Evolutionary conservation across 2,329 filamentous ascomycete genomes (phyloP).

Genomic region (Colletotrichum gigasporum): DNA sequence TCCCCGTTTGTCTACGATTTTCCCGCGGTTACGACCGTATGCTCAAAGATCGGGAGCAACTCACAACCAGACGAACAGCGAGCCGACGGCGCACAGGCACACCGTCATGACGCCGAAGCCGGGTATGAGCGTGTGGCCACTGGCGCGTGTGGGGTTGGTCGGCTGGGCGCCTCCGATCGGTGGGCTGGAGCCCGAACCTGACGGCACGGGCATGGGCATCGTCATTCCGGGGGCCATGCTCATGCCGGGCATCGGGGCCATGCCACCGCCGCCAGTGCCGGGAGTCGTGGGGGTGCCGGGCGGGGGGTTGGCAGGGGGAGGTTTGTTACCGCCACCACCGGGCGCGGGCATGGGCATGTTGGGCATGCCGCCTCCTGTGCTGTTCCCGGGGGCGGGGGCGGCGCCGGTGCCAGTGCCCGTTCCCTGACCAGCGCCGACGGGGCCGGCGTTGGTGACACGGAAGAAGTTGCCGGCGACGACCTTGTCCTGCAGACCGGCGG

Average conservation of each 20-base stretch:
- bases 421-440: conserved; percentile 26
- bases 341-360: background rate
- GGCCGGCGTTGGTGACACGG: conserved; percentile 47
- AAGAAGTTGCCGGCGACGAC: conserved; percentile 50
- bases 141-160: conserved; percentile 4
- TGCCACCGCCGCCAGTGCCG: conserved; percentile 3
- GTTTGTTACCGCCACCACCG: too few species aligned
- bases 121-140: background rate
- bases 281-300: conserved; percentile 7
- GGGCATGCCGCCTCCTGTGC: conserved; percentile 4
- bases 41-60: background rate
- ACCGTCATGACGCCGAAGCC: conserved; percentile 1
- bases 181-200: conserved; percentile 9
- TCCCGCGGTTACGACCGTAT: background rate
- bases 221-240: conserved; percentile 21
- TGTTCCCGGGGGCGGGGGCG: background rate
- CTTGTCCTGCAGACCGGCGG: conserved; percentile 41
- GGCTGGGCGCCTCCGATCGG: conserved; percentile 18
- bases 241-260: conserved; percentile 22
- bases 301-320: background rate
- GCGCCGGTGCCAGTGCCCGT: conserved; percentile 3
- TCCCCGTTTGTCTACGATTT: background rate
- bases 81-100: conserved; percentile 5
- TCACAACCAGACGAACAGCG: conserved; percentile 17
- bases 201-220: conserved; percentile 22